Base-by-base conservation (phyloP, 305 asterid genomes). In the Fraxinus sp. region DNA sequence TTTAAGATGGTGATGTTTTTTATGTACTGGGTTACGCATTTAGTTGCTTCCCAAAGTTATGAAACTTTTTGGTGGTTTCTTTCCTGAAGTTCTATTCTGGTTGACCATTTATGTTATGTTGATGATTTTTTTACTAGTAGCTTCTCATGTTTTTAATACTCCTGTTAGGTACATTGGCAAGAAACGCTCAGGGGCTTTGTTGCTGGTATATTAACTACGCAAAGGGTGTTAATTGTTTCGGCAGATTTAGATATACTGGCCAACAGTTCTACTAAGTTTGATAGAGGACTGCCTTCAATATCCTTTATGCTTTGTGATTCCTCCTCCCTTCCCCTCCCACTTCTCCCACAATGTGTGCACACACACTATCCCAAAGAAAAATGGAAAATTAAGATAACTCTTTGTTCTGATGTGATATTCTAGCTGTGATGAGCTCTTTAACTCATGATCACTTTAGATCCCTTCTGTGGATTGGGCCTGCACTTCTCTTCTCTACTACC, bases 391-490 rank as follows among this genome's bases (percentile, higher is more conserved):
- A 62, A 20, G 33, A 20, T 79, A 18, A 62, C 39, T 76, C 75
- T 52, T 72, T 76, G 28, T 35, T 76, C 49, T 79, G 83, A 35
- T 82, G 72, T 78, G 26, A 59, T 77, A 62, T 35, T 79, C 84
- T 76, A 18, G 76, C 74, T 81, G 71, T 79, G 62, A 82, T 86
- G 88, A 78, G 81, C 76, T 90, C 97, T 96, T 71, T 94, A 88
- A 94, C 97, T 55, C 57, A 35, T 89, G 86, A 88, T 84, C 84
- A 97, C 99, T 97, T 88, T 86, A 93, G 98, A 97, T 97, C 99
- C 85, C 87, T 95, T 87, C 90, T 97, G 77, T 97, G 99, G 99
- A 94, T 97, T 89, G 99, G 99, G 72, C 98, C 99, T 28, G 97
- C 99, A 83, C 98, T 97, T 90, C 94, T 97, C 74, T 97, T 97